Base-by-base conservation (phyloP, 2,329 filamentous ascomycete species). In the Chrysosporium queenslandicum region DNA sequence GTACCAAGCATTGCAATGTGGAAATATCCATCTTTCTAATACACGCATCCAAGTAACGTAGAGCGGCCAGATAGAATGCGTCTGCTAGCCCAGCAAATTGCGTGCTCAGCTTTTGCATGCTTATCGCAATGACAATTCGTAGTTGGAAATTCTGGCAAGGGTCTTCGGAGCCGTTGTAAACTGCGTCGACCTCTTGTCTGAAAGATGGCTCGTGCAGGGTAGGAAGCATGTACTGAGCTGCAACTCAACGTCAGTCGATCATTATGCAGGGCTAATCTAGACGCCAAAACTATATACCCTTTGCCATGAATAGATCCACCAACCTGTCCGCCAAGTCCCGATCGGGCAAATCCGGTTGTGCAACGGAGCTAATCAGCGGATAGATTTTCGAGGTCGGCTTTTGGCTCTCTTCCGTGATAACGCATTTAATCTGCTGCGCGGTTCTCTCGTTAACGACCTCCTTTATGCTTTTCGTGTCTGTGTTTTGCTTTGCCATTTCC, bases 401-500 rank as follows among this genome's bases (percentile, higher is more conserved):
- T 50, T 71, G 72, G 60, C 80, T 76, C 77, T 94, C 74, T 75
- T 81, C 65, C 60, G 76, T 62, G 71, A 83, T 71, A 71, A 87
- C 73, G 73, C 85, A 79, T 79, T 84, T 76, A 72, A 85, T 75
- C 65, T 81, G 72, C 74, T 80, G 71, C 71, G 82, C 64, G 67
- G 81, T 67, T 71, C 81, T 65, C 78, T 90, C 85, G 2, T 90
- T 87, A 29, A 96, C 87, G 46, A 97, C 82, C 60, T 96, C 89
- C 53, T 88, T 89, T 65, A 97, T 96, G 58, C 85, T 88, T 67
- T 89, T 87, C 4, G 88, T 85, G 62, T 92, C 86, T 23, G 89
- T 94, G 63, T 91, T 94, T 57, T 89, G 85, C 71, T 95, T 97
- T 50, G 91, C 91, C 68, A 95, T 82, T 66, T 96, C 90, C 86